These are phyloP conservation scores for Exsudoporus frostii DNA, from an alignment of 768 basidiomycete species.

Conservation along the genomic window DNA sequence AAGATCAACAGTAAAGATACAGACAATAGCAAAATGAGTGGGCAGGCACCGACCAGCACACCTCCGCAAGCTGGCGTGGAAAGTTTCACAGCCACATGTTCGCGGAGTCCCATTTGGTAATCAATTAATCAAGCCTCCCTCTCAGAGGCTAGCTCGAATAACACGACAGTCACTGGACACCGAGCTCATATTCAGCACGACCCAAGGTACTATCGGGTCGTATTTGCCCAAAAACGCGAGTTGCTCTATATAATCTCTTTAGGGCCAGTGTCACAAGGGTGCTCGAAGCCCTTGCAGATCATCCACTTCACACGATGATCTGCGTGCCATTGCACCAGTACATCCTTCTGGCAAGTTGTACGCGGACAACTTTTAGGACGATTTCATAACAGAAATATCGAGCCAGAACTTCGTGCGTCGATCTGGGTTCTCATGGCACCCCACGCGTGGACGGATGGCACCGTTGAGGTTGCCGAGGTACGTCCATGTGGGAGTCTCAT, in stretches of 20 bases:
- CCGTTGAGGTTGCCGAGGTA: not conserved
- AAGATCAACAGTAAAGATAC: constrained; percentile 6
- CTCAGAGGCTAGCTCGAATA: too few relatives aligned
- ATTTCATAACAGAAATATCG: not conserved
- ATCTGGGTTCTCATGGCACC: too few relatives aligned
- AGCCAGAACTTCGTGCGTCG: not conserved
- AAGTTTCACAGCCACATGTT: constrained; percentile 15
- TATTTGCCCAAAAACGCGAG: not conserved
- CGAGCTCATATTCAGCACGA: not conserved
- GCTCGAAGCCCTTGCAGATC: not conserved
- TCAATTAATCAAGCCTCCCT: not conserved
- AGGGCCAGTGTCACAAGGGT: not conserved
- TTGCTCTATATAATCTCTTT: not conserved
- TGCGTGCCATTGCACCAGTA: not conserved
- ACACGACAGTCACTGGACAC: not conserved
- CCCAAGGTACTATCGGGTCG: not conserved
- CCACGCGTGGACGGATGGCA: not conserved
- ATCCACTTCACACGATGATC: not conserved
- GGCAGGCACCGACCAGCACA: not conserved
- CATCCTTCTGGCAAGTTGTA: not conserved
- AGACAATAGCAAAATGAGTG: not conserved
- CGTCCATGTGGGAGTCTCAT: not conserved
- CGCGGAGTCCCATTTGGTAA: constrained; percentile 1
- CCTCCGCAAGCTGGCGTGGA: not conserved
- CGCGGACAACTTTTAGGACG: too few relatives aligned